Evolutionary conservation across 495 filamentous ascomycete genomes (phyloP), one percentile per base, ranked within the genome.

Genomic region (Usnea hakonensis): DNA sequence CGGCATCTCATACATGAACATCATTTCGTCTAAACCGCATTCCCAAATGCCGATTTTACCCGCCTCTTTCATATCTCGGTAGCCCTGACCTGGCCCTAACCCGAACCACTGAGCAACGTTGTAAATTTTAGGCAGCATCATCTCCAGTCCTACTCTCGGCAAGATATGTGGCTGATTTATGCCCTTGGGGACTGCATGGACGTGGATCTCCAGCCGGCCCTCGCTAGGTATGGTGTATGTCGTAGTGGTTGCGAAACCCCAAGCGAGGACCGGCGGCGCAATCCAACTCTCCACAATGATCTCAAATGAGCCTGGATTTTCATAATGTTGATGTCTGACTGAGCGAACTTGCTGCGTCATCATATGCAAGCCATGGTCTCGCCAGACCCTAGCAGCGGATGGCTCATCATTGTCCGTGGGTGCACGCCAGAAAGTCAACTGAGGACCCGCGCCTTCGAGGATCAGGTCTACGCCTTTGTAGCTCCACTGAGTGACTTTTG

Each of bases 321-420:
- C 73, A 62, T 55, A 75, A 80, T 17, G 68, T 63, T 11, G 78
- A 61, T 54, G 73, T 67, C 26, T 70, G 68, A 50, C 78, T 69
- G 60, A 78, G 74, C 37, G 71, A 62, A 55, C 75, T 75, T 55
- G 78, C 74, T 57, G 79, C 73, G 57, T 77, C 66, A 43, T 76
- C 57, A n/a, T 69, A 58, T 67, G 44, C 65, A 68, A 35, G 50
- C 69, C 50, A 67, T 73, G 72, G 38, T 70, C 65, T 28, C 70
- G 64, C 78, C 78, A 79, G 60, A 74, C 67, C 40, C 68, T 63
- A 19, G 72, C 74, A 38, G 78, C 73, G 36, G 70, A 70, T 2
- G 82, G 76, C 11, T 75, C 73, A 65, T 90, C 87, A 70, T 89
- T 89, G 70, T 88, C 83, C 6, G 87, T 90, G 30, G 79, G 80